Conservation (phyloP, 2,329 filamentous ascomycete species). For the Epicoccum nigrum region DNA sequence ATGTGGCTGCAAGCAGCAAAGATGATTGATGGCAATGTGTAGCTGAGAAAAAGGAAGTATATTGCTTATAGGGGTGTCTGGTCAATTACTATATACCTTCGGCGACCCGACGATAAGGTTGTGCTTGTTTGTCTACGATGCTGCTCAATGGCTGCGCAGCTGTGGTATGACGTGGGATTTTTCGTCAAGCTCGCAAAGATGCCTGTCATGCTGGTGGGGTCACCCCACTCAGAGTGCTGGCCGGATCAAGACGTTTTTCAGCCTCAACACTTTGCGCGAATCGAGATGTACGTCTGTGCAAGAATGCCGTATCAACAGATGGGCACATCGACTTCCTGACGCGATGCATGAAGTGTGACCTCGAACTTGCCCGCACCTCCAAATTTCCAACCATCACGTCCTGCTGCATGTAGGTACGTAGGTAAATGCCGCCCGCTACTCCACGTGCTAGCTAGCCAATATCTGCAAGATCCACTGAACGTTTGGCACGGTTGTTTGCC, state of each 20-base stretch:
- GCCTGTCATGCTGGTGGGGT: conserved; percentile 13
- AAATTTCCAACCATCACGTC: no score
- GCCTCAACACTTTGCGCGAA: conserved; percentile 15
- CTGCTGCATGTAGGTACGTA: background rate
- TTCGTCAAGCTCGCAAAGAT: conserved; percentile 4
- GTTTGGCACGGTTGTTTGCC: background rate
- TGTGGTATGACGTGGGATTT: conserved; percentile 18
- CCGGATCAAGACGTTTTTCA: conserved; percentile 12
- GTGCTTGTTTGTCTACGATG: conserved; percentile 2
- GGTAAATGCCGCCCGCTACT: background rate
- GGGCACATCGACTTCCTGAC: no score
- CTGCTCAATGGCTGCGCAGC: conserved; percentile 13
- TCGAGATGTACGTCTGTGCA: conserved; percentile 3
- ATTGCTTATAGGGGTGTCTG: background rate
- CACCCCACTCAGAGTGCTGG: conserved; percentile 6
- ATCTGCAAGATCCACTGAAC: background rate
- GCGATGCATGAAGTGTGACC: no score
- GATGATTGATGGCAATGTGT: background rate
- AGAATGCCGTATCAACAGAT: background rate
- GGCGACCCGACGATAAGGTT: conserved; percentile 16
- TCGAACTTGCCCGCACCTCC: no score
- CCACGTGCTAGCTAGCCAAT: conserved; percentile 8
- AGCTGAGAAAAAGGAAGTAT: conserved; percentile 1
- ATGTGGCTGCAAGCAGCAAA: background rate
- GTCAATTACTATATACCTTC: conserved; percentile 16